Evolutionary conservation across 306 rosid genomes (phyloP), one percentile per base, ranked within the genome.

Genomic region (Sechiopsis laciniata): DNA sequence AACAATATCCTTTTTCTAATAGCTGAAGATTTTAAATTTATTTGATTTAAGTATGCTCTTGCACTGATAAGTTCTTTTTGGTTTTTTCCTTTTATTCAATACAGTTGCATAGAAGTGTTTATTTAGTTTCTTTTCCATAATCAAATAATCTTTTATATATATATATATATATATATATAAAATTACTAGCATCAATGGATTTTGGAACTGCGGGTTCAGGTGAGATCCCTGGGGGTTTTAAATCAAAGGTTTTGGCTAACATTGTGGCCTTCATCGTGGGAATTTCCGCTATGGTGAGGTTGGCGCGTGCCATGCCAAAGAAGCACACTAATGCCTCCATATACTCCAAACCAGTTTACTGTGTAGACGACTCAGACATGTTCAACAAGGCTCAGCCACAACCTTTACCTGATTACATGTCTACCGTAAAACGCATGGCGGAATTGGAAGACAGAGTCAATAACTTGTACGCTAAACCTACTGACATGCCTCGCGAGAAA

Each of bases 251-350:
- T 59, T 55, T 87, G 73, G 79, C 88, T 15, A 96, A 83, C 3
- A 73, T 90, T 24, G 76, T 93, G 90, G 88, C 97, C 53, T 85
- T 90, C 73, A 42, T 93, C 37, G 85, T 90, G 97, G 94, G 97
- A 10, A 82, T 90, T 8, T 69, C 88, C 16, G 78, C 98, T 35
- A 85, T 88, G 90, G 96, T 87, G 51, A 87, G 87, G 74, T 77
- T 90, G 80, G 88, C 88, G 4, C 77, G 82, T 21, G 87, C 76
- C 89, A 84, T 90, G 91, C 96, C 93, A 0, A 90, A 82, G 88
- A 86, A 82, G 82, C 89, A 88, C 51, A 86, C 94, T 0, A 88
- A 88, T 75, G 89, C 94, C 56, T 84, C 84, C 85, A 79, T 89
- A 80, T 88, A 90, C 85, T 85, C 88, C 74, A 84, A 78, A 67